Evolutionary conservation across 2,329 filamentous ascomycete genomes (phyloP), one percentile per base, ranked within the genome.

Genomic region (Huntiella omanensis): DNA sequence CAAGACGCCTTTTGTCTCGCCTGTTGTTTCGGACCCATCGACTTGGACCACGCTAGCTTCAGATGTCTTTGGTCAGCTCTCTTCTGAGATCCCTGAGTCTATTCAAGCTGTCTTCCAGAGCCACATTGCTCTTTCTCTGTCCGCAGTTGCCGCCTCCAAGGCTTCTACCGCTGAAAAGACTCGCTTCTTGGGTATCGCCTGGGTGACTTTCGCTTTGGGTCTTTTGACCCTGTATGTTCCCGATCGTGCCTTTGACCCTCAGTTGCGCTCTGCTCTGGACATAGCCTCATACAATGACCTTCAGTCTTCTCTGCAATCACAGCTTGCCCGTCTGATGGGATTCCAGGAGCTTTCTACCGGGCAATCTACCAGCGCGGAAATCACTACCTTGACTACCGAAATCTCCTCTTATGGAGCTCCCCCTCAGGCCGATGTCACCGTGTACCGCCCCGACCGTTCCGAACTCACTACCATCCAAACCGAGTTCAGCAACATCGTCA

Each of bases 231-330:
- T 95, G 2, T 95, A 88, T 56, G 77, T 96, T 2, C 87, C 92
- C 0, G 80, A 93, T 59, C 78, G 80, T 53, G 72, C 82, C 3
- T 91, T 88, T 55, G 91, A 98, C 59, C 91, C 91, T 1, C 73
- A 78, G 49, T 65, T 78, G 49, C 67, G 71, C 44, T 72, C 74
- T 4, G 66, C 72, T 44, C 71, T 94, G 13, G 78, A 85, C 54
- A 71, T 75, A 15, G 64, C 69, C 38, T 73, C 70, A 45, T 67
- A 70, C 46, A 58, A 66, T 38, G 65, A 76, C 48, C 67, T 81
- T 35, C 70, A 73, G 40, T 52, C 58, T 3, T 64, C 69, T 7
- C 61, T 93, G 1, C 58, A 66, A 10, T 56, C 62, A 4, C 76
- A 75, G 49, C 66, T 85, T 1, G 55, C 67, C 4, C 72, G 75